phyloP scores from a whole-genome alignment of 1,284 basidiomycete genomes.

The Ceratobasidium sp. region DNA sequence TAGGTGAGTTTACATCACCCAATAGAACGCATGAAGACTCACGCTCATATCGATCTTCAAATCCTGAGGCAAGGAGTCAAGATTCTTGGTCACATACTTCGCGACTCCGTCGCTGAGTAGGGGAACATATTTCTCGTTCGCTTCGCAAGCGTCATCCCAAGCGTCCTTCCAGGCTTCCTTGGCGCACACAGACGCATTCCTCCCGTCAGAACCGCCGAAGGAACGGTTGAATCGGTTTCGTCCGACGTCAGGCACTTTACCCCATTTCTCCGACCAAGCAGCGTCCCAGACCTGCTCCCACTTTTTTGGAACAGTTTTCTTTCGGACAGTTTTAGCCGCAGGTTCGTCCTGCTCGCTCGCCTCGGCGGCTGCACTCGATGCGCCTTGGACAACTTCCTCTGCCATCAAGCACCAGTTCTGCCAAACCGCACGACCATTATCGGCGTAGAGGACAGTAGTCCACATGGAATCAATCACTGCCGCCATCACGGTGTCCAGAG shows the following conservation, averaged over 20 bases:
- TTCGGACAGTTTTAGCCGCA: no score
- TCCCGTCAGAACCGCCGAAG: background rate
- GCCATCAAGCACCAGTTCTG: background rate
- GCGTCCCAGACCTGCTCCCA: conserved; percentile 20
- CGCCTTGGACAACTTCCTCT: background rate
- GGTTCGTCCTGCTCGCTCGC: no score
- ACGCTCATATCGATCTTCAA: conserved; percentile 21
- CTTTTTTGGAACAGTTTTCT: background rate
- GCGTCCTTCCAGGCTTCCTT: conserved; percentile 21
- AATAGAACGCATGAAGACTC: background rate
- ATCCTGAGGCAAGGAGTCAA: conserved; percentile 12
- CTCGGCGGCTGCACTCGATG: conserved; percentile 23
- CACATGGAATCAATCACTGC: conserved; percentile 32
- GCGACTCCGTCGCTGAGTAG: conserved; percentile 6
- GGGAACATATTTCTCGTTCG: conserved; percentile 33
- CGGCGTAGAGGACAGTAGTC: background rate
- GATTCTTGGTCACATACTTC: conserved; percentile 19
- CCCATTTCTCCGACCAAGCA: conserved; percentile 8
- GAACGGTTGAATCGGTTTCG: background rate
- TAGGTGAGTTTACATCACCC: background rate
- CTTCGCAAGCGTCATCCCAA: conserved; percentile 19
- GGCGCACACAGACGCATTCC: background rate
- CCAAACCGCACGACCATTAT: conserved; percentile 16
- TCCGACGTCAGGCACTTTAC: background rate
- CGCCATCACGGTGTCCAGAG: conserved; percentile 28